Percentiles rank a stretch among this genome's conserved stretches.
Conservation (phyloP, 805 yeast species). For the Komagataella phaffii region DNA sequence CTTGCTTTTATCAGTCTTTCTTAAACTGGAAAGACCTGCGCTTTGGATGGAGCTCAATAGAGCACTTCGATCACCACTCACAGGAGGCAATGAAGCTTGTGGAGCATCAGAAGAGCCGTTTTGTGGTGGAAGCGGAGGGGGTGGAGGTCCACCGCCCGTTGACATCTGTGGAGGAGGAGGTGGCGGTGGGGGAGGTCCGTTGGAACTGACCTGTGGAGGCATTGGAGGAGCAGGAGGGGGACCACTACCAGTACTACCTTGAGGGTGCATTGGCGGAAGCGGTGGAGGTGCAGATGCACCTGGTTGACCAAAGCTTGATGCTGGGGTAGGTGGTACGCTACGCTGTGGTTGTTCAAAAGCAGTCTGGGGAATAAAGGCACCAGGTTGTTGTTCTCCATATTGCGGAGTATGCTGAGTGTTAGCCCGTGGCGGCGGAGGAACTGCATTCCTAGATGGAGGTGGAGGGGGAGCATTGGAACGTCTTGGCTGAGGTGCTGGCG, state of each 20-base stretch:
- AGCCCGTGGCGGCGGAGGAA: constrained; percentile 11
- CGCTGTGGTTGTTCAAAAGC: constrained; percentile 3
- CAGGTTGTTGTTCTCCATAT: background rate
- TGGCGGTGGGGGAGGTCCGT: constrained; percentile 14
- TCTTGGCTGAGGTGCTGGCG: constrained; percentile 4
- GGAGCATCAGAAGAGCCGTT: constrained; percentile 13
- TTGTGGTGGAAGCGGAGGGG: constrained; percentile 32
- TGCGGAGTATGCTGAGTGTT: constrained; percentile 13
- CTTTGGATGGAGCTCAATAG: constrained; percentile 76
- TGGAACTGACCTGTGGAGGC: constrained; percentile 12
- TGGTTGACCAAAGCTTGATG: constrained; percentile 10
- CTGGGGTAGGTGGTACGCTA: constrained; percentile 5
- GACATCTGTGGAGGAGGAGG: constrained; percentile 21
- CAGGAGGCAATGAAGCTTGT: constrained; percentile 21
- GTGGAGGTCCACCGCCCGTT: constrained; percentile 20
- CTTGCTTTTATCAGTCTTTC: constrained; percentile 72
- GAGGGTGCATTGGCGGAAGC: constrained; percentile 6
- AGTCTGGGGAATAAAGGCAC: constrained; percentile 6
- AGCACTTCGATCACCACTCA: constrained; percentile 61
- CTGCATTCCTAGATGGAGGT: constrained; percentile 9
- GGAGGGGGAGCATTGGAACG: constrained; percentile 5
- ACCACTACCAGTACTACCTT: constrained; percentile 5
- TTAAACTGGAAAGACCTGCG: constrained; percentile 58
- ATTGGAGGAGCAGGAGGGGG: constrained; percentile 10
- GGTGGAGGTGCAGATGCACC: constrained; percentile 10